Evolutionary conservation across 140 eudicot species (phyloP).

Genomic region (Cichorium intybus): DNA sequence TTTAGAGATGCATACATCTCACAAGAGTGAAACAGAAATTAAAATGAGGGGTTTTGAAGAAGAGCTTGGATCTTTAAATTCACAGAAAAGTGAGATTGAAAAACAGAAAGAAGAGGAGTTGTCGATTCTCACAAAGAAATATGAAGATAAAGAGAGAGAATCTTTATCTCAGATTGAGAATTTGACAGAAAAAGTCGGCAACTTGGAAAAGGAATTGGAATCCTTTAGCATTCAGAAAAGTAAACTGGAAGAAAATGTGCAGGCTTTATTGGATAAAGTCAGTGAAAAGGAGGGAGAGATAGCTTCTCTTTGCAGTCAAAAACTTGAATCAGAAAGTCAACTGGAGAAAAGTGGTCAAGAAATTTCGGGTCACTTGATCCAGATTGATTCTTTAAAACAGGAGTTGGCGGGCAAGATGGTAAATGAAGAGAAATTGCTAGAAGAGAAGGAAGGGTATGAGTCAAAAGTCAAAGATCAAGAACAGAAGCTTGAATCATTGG

Average conservation of each 20-base stretch:
- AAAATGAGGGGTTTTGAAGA: slow-evolving; percentile 53
- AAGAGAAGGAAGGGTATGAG: slow-evolving; percentile 35
- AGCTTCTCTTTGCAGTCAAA: slow-evolving; percentile 38
- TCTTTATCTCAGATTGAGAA: slow-evolving; percentile 31
- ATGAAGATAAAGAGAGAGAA: slow-evolving; percentile 50
- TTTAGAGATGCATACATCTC: slow-evolving; percentile 47
- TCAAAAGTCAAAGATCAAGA: slow-evolving; percentile 43
- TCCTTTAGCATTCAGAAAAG: slow-evolving; percentile 34
- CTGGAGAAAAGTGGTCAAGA: slow-evolving; percentile 45
- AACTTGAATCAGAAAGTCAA: slow-evolving; percentile 41
- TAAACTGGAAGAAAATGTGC: slow-evolving; percentile 39
- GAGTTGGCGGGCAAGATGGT: slow-evolving; percentile 34
- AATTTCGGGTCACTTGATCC: slow-evolving; percentile 37
- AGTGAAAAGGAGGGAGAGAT: slow-evolving; percentile 51
- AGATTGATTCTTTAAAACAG: slow-evolving; percentile 43
- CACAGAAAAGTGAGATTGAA: slow-evolving; percentile 53
- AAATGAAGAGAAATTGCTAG: slow-evolving; percentile 27
- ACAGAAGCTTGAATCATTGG: slow-evolving; percentile 34
- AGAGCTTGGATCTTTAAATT: slow-evolving; percentile 42
- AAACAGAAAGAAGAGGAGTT: slow-evolving; percentile 62
- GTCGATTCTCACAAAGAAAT: slow-evolving; percentile 37
- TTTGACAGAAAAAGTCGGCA: slow-evolving; percentile 41
- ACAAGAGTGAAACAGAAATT: slow-evolving; percentile 44
- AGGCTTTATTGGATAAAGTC: slow-evolving; percentile 17
- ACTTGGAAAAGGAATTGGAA: slow-evolving; percentile 42